Percentiles rank a stretch among this genome's conserved stretches.
phyloP scores from a whole-genome alignment of 1,284 basidiomycete species.

The Macrocystidia cucumis region DNA sequence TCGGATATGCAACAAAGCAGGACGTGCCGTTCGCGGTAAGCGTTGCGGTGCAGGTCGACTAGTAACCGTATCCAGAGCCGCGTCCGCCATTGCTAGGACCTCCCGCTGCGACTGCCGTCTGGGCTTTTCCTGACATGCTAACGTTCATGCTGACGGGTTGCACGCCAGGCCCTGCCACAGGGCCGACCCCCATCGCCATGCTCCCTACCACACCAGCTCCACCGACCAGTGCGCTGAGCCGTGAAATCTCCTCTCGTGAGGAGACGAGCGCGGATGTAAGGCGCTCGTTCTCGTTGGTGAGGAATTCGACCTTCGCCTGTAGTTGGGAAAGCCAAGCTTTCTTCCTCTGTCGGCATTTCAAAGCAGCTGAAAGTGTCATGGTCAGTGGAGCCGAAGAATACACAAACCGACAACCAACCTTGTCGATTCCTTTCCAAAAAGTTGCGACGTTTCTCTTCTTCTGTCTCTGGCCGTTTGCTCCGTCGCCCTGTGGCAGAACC shows the following conservation, averaged over 20 bases:
- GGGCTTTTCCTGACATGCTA: conserved; percentile 20
- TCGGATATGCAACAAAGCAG: no score
- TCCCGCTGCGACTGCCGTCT: conserved; percentile 16
- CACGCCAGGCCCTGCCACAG: conserved; percentile 19
- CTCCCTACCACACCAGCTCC: conserved; percentile 47
- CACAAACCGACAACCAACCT: conserved; percentile 41
- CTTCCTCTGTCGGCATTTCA: conserved; percentile 98
- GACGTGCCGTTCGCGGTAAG: no score
- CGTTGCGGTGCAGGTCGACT: no score
- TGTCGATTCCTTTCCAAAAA: conserved; percentile 93
- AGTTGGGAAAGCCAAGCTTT: conserved; percentile 95
- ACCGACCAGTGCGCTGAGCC: conserved; percentile 64
- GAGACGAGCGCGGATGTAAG: conserved; percentile 71
- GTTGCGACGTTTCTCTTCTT: conserved; percentile 92
- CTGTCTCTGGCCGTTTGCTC: conserved; percentile 80
- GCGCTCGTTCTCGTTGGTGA: conserved; percentile 92
- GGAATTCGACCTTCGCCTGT: conserved; percentile 89
- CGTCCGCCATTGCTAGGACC: conserved; percentile 17
- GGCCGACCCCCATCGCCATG: conserved; percentile 9
- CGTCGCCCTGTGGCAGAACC: conserved; percentile 21
- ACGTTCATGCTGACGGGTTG: conserved; percentile 35
- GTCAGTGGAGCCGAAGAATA: background rate
- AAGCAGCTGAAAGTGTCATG: conserved; percentile 58
- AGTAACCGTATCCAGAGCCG: conserved; percentile 24
- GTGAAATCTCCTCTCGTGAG: conserved; percentile 74